phyloP scores from a whole-genome alignment of 495 filamentous ascomycete species.

The Penicillium desertorum region DNA sequence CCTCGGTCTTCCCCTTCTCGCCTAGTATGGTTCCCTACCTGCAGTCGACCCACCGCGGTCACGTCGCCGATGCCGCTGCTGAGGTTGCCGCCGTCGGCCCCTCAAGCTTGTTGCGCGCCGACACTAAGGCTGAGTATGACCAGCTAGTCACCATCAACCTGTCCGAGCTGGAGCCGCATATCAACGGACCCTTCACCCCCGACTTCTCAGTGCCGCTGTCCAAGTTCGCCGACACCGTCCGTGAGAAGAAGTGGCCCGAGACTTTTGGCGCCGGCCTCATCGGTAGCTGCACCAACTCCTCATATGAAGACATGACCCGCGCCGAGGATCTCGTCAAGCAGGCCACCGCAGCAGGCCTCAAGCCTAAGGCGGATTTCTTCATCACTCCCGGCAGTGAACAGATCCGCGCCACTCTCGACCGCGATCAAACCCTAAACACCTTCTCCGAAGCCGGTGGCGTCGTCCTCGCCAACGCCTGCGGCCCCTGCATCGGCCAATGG shows the following conservation, averaged over 20 bases:
- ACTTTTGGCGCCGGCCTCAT: conserved; percentile 90
- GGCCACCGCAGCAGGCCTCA: conserved; percentile 79
- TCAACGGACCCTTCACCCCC: conserved; percentile 96
- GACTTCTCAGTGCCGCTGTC: conserved; percentile 92
- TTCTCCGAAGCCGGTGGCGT: conserved; percentile 86
- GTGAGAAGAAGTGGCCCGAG: conserved; percentile 84
- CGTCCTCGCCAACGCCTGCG: conserved; percentile 93
- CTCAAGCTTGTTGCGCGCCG: conserved; percentile 66
- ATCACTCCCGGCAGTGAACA: conserved; percentile 96
- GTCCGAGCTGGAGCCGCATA: conserved; percentile 87
- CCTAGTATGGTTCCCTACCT: conserved; percentile 73
- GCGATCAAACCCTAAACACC: conserved; percentile 78
- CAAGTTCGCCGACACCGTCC: conserved; percentile 77
- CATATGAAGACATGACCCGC: conserved; percentile 96
- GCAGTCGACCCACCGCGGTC: conserved; percentile 72
- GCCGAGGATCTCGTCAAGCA: conserved; percentile 90
- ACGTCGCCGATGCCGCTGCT: conserved; percentile 59
- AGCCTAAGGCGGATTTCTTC: conserved; percentile 88
- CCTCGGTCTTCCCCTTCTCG: conserved; percentile 87
- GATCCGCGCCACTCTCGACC: conserved; percentile 87
- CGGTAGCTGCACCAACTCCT: conserved; percentile 97
- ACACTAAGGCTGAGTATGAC: conserved; percentile 82
- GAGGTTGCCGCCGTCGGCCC: conserved; percentile 41
- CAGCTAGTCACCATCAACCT: conserved; percentile 90
- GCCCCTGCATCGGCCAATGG: conserved; percentile 96